Conservation (phyloP, 768 basidiomycete genomes). For the Lactarius trivialis region DNA sequence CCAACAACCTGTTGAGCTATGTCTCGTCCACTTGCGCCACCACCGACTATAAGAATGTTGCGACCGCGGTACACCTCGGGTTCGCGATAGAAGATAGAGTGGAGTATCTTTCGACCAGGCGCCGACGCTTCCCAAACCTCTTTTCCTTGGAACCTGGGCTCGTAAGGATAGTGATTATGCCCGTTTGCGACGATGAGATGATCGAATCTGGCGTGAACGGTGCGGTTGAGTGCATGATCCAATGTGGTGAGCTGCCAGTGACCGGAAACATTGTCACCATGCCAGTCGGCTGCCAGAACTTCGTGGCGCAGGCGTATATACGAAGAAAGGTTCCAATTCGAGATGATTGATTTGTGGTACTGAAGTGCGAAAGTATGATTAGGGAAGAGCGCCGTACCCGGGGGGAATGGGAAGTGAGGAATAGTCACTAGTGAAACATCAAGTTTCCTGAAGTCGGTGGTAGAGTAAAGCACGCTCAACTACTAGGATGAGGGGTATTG, state of each 20-base stretch:
- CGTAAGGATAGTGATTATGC: constrained; percentile 46
- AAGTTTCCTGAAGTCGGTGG: background rate
- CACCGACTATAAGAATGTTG: constrained; percentile 45
- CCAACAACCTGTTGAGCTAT: constrained; percentile 39
- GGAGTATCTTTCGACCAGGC: constrained; percentile 37
- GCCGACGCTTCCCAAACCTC: constrained; percentile 40
- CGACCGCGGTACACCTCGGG: constrained; percentile 38
- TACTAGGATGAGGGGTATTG: constrained; percentile 50
- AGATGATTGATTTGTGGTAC: constrained; percentile 43
- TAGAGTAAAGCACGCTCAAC: background rate
- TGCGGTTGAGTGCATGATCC: constrained; percentile 20
- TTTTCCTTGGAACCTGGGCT: constrained; percentile 41
- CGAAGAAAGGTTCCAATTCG: constrained; percentile 33
- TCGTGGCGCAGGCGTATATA: constrained; percentile 40
- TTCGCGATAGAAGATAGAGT: constrained; percentile 30
- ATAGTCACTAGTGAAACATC: constrained; percentile 37
- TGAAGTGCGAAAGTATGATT: constrained; percentile 38
- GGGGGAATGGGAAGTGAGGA: constrained; percentile 47
- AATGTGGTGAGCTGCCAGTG: constrained; percentile 40
- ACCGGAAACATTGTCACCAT: constrained; percentile 33
- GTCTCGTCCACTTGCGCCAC: constrained; percentile 42
- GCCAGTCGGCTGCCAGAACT: constrained; percentile 40
- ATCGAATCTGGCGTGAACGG: constrained; percentile 37
- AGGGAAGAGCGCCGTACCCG: constrained; percentile 45
- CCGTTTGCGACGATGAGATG: constrained; percentile 54